Conservation (phyloP, 352 stramenopile genomes). For the Pythium inflatum region DNA sequence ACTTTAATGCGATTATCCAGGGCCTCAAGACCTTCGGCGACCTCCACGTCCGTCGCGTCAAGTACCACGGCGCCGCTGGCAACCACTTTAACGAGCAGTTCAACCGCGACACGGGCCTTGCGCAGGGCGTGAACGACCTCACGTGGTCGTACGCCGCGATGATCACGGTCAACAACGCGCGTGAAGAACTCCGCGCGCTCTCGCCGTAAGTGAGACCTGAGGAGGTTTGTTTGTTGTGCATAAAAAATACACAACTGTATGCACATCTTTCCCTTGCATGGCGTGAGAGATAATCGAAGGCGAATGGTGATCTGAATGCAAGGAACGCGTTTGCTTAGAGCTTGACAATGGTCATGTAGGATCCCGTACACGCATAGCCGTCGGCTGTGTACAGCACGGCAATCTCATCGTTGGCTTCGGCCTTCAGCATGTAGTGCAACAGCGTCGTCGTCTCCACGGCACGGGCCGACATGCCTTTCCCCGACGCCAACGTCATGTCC, state of each 20-base stretch:
- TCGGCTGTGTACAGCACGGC: not conserved
- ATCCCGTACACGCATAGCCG: not conserved
- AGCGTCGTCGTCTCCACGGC: not conserved
- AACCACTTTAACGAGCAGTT: constrained; percentile 43
- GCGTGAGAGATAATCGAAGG: too few relatives aligned
- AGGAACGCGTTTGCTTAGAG: too few relatives aligned
- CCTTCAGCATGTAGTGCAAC: constrained; percentile 6
- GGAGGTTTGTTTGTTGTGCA: too few relatives aligned
- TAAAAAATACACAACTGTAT: too few relatives aligned
- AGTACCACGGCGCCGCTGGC: constrained; percentile 30
- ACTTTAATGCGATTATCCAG: constrained; percentile 32
- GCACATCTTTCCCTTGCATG: too few relatives aligned
- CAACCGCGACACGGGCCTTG: constrained; percentile 35
- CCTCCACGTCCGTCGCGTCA: constrained; percentile 34
- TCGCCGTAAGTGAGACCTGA: constrained; percentile 28
- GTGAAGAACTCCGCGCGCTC: constrained; percentile 36
- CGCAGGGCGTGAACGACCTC: constrained; percentile 39
- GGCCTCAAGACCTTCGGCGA: constrained; percentile 31
- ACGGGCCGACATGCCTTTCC: not conserved
- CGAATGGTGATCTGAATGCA: too few relatives aligned
- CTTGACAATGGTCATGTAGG: constrained; percentile 18
- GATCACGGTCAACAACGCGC: constrained; percentile 29
- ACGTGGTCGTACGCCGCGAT: constrained; percentile 39
- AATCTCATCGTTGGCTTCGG: constrained; percentile 3
- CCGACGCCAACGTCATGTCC: not conserved